Percentiles rank a stretch among this genome's conserved stretches.
phyloP scores from a whole-genome alignment of 805 yeast species.

The Zygoascus bituminiphila region DNA sequence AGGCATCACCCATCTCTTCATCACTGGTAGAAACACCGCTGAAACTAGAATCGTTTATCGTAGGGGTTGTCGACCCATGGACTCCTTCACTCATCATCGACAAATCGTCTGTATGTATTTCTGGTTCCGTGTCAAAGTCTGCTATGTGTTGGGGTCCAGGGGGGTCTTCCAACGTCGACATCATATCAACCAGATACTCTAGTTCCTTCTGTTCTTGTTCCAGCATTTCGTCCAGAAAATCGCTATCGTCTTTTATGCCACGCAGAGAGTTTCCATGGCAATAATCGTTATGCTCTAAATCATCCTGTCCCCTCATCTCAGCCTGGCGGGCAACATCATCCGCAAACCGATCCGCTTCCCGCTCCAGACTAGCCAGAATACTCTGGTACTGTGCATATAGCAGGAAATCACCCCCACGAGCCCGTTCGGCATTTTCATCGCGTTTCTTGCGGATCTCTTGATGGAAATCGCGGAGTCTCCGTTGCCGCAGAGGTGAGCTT shows the following conservation, averaged over 20 bases:
- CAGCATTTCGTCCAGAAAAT: slow-evolving; percentile 1
- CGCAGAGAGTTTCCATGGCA: not conserved
- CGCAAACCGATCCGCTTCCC: not conserved
- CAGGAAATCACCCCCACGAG: slow-evolving; percentile 1
- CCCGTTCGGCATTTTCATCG: not conserved
- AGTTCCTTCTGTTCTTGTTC: not conserved
- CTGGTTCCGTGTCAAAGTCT: not conserved
- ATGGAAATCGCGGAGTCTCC: not conserved
- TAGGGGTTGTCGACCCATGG: slow-evolving; percentile 3
- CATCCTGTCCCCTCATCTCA: not conserved
- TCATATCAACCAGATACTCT: not conserved
- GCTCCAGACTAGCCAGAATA: slow-evolving; percentile 1
- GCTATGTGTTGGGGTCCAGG: not conserved
- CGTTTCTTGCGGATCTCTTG: not conserved
- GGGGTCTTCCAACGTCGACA: not conserved
- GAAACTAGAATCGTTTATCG: not conserved
- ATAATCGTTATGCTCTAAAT: not conserved
- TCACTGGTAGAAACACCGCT: not conserved
- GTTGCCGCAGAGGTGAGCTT: not conserved
- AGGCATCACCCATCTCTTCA: not conserved
- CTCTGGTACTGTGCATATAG: not conserved
- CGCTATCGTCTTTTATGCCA: not conserved
- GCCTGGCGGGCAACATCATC: not conserved
- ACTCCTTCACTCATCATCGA: not conserved
- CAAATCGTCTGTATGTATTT: not conserved